Conservation (phyloP, 306 rosid species). For the Dryas octopetala region DNA sequence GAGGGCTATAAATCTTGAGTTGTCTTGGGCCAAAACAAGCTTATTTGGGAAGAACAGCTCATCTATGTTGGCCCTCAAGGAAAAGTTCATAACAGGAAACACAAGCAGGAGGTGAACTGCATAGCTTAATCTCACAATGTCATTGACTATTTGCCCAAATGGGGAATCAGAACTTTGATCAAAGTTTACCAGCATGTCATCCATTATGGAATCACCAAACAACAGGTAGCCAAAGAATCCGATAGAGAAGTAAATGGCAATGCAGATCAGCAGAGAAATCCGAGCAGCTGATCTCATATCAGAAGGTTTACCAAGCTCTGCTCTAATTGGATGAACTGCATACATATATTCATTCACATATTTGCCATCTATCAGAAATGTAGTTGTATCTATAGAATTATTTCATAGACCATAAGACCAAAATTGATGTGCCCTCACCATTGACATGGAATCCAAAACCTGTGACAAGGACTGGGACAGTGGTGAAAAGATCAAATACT, state of each 20-base stretch:
- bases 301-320: constrained; percentile 47
- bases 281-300: constrained; percentile 43
- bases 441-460: constrained; percentile 62
- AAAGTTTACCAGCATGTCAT: constrained; percentile 53
- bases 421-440: constrained; percentile 29
- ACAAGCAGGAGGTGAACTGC: constrained; percentile 64
- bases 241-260: constrained; percentile 46
- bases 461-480: constrained; percentile 51
- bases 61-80: constrained; percentile 54
- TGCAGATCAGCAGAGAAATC: constrained; percentile 37
- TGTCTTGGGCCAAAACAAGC: constrained; percentile 33
- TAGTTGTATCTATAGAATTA: background rate
- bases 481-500: constrained; percentile 51
- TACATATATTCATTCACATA: constrained; percentile 2
- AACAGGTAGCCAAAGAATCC: constrained; percentile 62
- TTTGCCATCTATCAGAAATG: constrained; percentile 5
- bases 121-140: constrained; percentile 48
- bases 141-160: constrained; percentile 39
- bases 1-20: constrained; percentile 44
- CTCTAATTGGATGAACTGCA: constrained; percentile 74
- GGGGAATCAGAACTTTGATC: constrained; percentile 39
- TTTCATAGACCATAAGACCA: background rate
- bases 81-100: constrained; percentile 49
- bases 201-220: constrained; percentile 57
- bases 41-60: constrained; percentile 41